Evolutionary conservation across 208 protist genomes (phyloP), one percentile per base, ranked within the genome.

Genomic region (Balamuthia mandrillaris): DNA sequence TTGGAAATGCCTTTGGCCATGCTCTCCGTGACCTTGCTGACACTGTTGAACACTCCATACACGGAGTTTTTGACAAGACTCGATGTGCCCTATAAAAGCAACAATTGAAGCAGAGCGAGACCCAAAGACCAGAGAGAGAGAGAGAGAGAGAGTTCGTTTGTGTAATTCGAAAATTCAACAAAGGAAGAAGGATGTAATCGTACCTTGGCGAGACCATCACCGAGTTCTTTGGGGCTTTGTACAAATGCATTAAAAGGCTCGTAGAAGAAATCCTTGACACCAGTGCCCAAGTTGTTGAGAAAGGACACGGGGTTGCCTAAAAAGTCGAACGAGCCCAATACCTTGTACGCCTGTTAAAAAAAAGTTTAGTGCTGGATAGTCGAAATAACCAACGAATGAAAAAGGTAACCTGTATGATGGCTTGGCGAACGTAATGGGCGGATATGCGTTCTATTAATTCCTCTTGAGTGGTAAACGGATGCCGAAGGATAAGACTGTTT

Each of bases 301-400:
- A 95, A 56, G 21, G 87, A 90, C 21, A 93, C 87, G 5, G 93
- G 93, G 54, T 95, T 95, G 74, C 94, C 93, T 37, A 95, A 81
- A 27, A 90, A 81, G 33, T 94, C 93, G 9, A 91, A 85, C 7
- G 89, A 89, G 0, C 92, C 91, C 9, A 95, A 14, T 0, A 95
- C 60, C 56, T 91, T 93, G 74, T 92, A 92, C 1, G 90, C 29
- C 84, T 89, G 75, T 35, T 45, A 18, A 33, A 81, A 21, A 72
- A 21, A 72, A 33, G 4, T 4, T n/a, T 72, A 1, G 29, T n/a
- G 56, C 5, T 33, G 3, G 52, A 21, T 21, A 3, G 3, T 27
- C 33, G n/a, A 65, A 21, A 31, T 1, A 31, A 5, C 14, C 12
- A 21, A 66, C 3, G 60, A 7, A 18, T 29, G 31, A 24, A 18